Evolutionary conservation across 257 asterid species (phyloP).

Genomic region (Rhazya stricta): DNA sequence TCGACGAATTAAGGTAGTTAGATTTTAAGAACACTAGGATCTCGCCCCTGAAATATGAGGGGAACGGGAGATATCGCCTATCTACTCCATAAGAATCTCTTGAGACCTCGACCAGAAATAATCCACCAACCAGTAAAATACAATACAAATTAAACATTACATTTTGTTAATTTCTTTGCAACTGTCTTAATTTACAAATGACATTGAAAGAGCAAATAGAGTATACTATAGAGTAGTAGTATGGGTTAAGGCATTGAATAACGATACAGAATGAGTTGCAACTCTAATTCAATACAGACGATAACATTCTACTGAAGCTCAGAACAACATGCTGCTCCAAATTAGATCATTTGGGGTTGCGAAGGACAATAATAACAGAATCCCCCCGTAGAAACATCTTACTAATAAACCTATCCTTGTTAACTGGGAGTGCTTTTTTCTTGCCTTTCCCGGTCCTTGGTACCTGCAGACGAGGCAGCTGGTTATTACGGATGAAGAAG

Average conservation of each 20-base stretch:
- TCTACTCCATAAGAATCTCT: no score
- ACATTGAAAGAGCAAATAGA: no score
- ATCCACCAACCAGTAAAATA: no score
- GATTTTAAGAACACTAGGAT: no score
- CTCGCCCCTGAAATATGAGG: no score
- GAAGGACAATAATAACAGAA: slow-evolving; percentile 80
- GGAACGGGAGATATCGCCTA: no score
- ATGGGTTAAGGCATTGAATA: background rate
- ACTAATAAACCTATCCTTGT: slow-evolving; percentile 85
- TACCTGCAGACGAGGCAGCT: slow-evolving; percentile 32
- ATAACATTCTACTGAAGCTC: background rate
- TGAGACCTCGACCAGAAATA: no score
- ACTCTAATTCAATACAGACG: background rate
- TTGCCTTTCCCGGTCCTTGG: slow-evolving; percentile 94
- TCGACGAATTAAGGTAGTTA: no score
- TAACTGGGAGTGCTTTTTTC: slow-evolving; percentile 87
- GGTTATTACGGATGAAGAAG: background rate
- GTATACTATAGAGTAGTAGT: background rate
- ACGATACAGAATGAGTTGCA: background rate
- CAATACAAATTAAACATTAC: no score
- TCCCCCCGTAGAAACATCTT: slow-evolving; percentile 93
- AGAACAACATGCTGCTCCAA: background rate
- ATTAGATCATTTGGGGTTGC: slow-evolving; percentile 61
- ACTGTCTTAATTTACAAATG: no score
- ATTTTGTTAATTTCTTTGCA: no score